Conservation (phyloP, 441 rosid genomes). For the Brassica balearica region DNA sequence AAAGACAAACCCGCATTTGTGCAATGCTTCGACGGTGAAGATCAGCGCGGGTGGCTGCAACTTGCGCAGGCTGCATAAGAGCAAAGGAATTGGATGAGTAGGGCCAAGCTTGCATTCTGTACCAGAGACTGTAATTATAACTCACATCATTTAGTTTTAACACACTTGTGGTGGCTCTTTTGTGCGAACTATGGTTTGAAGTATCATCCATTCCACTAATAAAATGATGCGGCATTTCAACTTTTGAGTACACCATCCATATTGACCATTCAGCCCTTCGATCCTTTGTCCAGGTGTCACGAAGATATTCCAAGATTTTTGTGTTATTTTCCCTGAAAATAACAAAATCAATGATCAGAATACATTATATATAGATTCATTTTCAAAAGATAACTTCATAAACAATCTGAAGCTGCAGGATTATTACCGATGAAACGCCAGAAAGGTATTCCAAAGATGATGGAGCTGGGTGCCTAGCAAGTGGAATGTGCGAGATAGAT, state of each 20-base stretch:
- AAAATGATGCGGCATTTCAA: slow-evolving; percentile 92
- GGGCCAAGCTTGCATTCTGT: not conserved
- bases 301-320: slow-evolving; percentile 67
- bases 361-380: too few species aligned
- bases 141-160: slow-evolving; percentile 74
- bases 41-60: slow-evolving; percentile 86
- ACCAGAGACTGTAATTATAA: not conserved
- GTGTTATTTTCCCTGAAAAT: slow-evolving; percentile 66
- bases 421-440: slow-evolving; percentile 84
- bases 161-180: slow-evolving; percentile 61
- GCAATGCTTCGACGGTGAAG: slow-evolving; percentile 96
- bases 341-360: slow-evolving; percentile 19
- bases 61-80: slow-evolving; percentile 71
- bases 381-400: not conserved
- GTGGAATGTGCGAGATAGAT: slow-evolving; percentile 55
- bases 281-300: slow-evolving; percentile 76
- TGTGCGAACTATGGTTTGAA: slow-evolving; percentile 57
- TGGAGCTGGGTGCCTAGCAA: slow-evolving; percentile 70
- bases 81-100: slow-evolving; percentile 27
- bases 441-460: slow-evolving; percentile 77
- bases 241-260: slow-evolving; percentile 95
- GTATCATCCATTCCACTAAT: slow-evolving; percentile 71
- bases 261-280: slow-evolving; percentile 97
- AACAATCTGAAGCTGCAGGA: slow-evolving; percentile 1
- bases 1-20: slow-evolving; percentile 77